Conservation (phyloP, 73 alveolate species). For the Diophrys appendiculata region DNA sequence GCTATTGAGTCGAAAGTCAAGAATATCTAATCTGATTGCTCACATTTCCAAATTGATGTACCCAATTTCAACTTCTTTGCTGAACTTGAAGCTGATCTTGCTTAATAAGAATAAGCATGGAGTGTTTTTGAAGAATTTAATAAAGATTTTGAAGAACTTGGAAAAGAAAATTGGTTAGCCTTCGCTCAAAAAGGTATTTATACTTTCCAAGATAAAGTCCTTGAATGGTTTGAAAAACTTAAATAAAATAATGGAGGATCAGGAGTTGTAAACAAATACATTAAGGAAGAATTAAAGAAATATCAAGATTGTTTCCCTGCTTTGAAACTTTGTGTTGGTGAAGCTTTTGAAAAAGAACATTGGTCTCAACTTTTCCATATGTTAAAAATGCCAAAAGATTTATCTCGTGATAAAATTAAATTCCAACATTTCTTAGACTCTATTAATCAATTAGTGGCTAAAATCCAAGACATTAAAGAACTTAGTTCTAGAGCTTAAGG, state of each 20-base stretch:
- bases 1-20: slow-evolving; percentile 82
- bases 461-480: slow-evolving; percentile 93
- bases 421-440: slow-evolving; percentile 86
- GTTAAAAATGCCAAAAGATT: slow-evolving; percentile 94
- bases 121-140: slow-evolving; percentile 92
- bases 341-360: slow-evolving; percentile 99
- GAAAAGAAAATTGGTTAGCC: slow-evolving; percentile 98
- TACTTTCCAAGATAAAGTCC: slow-evolving; percentile 78
- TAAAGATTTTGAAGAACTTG: slow-evolving; percentile 91
- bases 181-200: slow-evolving; percentile 90
- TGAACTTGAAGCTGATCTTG: slow-evolving; percentile 89
- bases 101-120: slow-evolving; percentile 89
- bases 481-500: slow-evolving; percentile 99
- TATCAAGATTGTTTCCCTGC: slow-evolving; percentile 89
- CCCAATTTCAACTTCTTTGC: slow-evolving; percentile 82
- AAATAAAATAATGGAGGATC: slow-evolving; percentile 59
- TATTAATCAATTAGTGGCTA: slow-evolving; percentile 72
- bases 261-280: slow-evolving; percentile 65
- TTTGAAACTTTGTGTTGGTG: slow-evolving; percentile 97
- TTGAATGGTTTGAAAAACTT: slow-evolving; percentile 59
- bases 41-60: slow-evolving; percentile 87
- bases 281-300: slow-evolving; percentile 83
- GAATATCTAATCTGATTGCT: slow-evolving; percentile 87
- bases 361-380: slow-evolving; percentile 97
- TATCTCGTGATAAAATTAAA: slow-evolving; percentile 94